These are phyloP conservation scores for Jimgerdemannia lactiflua DNA, from an alignment of 192 early-diverging fungal species.

Conservation along the genomic window DNA sequence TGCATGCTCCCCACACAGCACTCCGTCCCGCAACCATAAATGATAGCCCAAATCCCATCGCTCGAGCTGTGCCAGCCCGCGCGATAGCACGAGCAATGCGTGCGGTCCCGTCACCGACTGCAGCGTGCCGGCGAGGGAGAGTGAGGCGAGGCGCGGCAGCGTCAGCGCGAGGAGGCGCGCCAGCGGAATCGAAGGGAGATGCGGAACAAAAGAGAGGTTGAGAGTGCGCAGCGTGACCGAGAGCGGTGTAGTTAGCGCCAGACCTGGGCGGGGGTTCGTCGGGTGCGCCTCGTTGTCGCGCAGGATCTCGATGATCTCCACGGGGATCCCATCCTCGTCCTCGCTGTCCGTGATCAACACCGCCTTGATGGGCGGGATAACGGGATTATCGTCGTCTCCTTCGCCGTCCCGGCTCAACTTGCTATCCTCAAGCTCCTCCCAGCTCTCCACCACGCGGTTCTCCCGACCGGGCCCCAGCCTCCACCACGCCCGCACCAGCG, in stretches of 20 bases:
- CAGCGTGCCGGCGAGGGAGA: conserved; percentile 12
- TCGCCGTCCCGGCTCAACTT: not conserved
- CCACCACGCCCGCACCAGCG: not conserved
- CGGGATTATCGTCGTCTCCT: conserved; percentile 1
- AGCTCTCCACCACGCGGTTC: conserved; percentile 1
- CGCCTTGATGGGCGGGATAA: not conserved
- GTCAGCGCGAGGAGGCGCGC: conserved; percentile 11
- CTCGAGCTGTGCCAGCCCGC: conserved; percentile 4
- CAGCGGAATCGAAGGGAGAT: conserved; percentile 6
- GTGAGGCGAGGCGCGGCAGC: conserved; percentile 9
- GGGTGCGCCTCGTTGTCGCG: not conserved
- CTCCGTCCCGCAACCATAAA: not conserved
- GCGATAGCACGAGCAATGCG: conserved; percentile 11
- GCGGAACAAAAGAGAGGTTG: conserved; percentile 16
- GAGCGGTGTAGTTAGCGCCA: not conserved
- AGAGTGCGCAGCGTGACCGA: conserved; percentile 1
- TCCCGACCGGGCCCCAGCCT: not conserved
- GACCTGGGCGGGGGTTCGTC: not conserved
- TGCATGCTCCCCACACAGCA: not conserved
- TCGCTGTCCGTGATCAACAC: not conserved
- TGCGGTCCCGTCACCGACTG: conserved; percentile 1
- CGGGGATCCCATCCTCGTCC: not conserved
- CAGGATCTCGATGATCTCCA: not conserved
- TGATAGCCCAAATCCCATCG: conserved; percentile 23
- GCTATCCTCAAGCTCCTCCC: conserved; percentile 9